Base-by-base conservation (phyloP, 371 early-diverging fungal species). In the Rhizopus microsporus region DNA sequence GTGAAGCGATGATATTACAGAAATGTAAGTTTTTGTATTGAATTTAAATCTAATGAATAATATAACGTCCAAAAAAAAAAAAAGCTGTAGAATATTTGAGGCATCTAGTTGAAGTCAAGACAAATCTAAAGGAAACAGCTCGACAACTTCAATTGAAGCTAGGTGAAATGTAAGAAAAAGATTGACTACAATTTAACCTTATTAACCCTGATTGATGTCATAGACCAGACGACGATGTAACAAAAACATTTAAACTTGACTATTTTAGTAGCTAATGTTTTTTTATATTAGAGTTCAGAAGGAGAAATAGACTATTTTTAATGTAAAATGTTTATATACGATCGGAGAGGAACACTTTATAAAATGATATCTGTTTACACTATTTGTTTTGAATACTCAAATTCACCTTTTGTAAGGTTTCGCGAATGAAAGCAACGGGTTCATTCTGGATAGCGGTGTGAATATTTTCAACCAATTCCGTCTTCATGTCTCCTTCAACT, bases 1-100 rank as follows among this genome's bases (percentile, higher is more conserved):
- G 83, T 55, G 83, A 82, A 59, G 75, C 83, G 5, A 55, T 82
- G 54, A 65, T 65, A 16, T 40, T 65, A 44, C 66, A 65, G 10
- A 65, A 65, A 50, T 65, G 65, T 60, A 56, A 55, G 30, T 42
- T 15, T 30, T 29, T 17, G 8, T 31, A 16, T 31, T 16, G 16
- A 15, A 7, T 37, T 7, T 8, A 2, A 39, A 9, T 15, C 29
- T 42, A 23, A 7, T 13, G 32, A 46, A 13, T 47, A 39, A 23
- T 17, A 9, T 35, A 17, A n/a, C n/a, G n/a, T n/a, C n/a, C n/a
- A n/a, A n/a, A n/a, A n/a, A 23, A 23, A 23, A 30, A 17, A 42
- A 12, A 42, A 67, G 67, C 62, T 16, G 59, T 61, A 7, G 62
- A 62, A 1, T 54, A 67, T 29, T 45, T 67, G 15, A 53, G 63